These are phyloP conservation scores for Lathyrus sativus DNA, from an alignment of 306 rosid genomes.

Conservation along the genomic window DNA sequence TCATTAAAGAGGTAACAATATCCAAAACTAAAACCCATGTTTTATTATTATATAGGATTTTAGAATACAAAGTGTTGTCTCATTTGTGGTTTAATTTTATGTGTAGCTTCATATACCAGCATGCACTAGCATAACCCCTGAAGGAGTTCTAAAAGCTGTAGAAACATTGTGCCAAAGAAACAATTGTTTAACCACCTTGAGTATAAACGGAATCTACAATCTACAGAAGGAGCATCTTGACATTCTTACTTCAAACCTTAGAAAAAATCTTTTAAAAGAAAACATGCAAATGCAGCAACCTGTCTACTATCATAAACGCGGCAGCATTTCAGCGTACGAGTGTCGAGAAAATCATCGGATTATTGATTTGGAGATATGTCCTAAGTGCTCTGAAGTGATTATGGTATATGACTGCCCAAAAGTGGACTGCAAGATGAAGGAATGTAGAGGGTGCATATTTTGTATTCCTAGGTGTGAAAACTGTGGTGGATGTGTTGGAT, in stretches of 20 bases:
- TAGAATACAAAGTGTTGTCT: conserved; percentile 19
- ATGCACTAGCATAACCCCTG: conserved; percentile 77
- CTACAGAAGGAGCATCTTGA: conserved; percentile 60
- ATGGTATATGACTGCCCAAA: conserved; percentile 69
- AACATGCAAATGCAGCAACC: conserved; percentile 41
- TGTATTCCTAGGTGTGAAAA: conserved; percentile 80
- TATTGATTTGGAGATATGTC: conserved; percentile 70
- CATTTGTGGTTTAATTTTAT: conserved; percentile 36
- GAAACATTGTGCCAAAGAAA: conserved; percentile 54
- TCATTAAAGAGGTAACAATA: conserved; percentile 57
- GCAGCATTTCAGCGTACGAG: conserved; percentile 17
- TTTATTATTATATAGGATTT: not conserved
- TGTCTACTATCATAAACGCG: conserved; percentile 42
- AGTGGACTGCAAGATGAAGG: conserved; percentile 50
- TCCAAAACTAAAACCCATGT: conserved; percentile 29
- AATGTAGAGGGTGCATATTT: conserved; percentile 64
- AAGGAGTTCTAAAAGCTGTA: conserved; percentile 65
- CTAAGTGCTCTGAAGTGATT: conserved; percentile 58
- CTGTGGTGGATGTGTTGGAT: conserved; percentile 64
- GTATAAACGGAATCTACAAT: conserved; percentile 69
- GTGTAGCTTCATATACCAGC: conserved; percentile 74
- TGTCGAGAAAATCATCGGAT: conserved; percentile 22
- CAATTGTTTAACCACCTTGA: conserved; percentile 51
- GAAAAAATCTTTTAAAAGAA: conserved; percentile 33
- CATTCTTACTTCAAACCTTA: conserved; percentile 44